Percentiles rank a stretch among this genome's conserved stretches.
Evolutionary conservation across 495 filamentous ascomycete genomes (phyloP).

Genomic region (Neohortaea acidophila): DNA sequence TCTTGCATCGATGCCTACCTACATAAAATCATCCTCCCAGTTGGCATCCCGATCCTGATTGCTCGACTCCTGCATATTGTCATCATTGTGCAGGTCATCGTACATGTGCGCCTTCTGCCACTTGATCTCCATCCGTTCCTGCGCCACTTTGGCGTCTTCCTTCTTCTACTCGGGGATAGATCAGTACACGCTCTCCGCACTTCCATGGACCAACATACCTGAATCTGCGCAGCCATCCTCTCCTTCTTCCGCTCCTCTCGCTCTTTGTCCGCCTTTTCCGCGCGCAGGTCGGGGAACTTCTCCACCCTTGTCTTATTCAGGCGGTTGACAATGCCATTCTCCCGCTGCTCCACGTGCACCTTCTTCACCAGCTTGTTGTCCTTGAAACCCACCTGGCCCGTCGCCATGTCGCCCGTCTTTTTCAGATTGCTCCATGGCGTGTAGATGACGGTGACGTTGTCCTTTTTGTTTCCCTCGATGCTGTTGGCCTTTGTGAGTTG

Average conservation of each 20-base stretch:
- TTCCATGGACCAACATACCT: conserved; percentile 33
- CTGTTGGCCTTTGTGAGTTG: conserved; percentile 98
- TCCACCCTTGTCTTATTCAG: conserved; percentile 91
- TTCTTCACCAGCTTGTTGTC: conserved; percentile 73
- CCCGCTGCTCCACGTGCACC: conserved; percentile 56
- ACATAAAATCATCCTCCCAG: conserved; percentile 67
- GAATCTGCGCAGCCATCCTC: conserved; percentile 47
- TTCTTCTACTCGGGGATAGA: conserved; percentile 40
- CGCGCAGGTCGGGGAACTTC: conserved; percentile 62
- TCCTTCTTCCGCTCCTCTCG: conserved; percentile 54
- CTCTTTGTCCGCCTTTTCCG: conserved; percentile 62
- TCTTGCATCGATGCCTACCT: too few species aligned
- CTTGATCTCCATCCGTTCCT: conserved; percentile 73
- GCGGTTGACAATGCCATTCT: conserved; percentile 84
- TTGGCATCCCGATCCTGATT: conserved; percentile 50
- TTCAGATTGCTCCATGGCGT: conserved; percentile 95
- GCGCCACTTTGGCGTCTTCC: conserved; percentile 59
- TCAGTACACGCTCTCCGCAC: not conserved
- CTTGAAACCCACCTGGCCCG: conserved; percentile 88
- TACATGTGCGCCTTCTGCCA: conserved; percentile 92
- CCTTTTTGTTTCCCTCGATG: conserved; percentile 98
- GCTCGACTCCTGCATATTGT: conserved; percentile 45
- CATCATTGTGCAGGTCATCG: conserved; percentile 64
- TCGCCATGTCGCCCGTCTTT: conserved; percentile 93
- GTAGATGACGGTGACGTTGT: conserved; percentile 91